Base-by-base conservation (phyloP, 768 basidiomycete species). In the Leucosporidium yakuticum region DNA sequence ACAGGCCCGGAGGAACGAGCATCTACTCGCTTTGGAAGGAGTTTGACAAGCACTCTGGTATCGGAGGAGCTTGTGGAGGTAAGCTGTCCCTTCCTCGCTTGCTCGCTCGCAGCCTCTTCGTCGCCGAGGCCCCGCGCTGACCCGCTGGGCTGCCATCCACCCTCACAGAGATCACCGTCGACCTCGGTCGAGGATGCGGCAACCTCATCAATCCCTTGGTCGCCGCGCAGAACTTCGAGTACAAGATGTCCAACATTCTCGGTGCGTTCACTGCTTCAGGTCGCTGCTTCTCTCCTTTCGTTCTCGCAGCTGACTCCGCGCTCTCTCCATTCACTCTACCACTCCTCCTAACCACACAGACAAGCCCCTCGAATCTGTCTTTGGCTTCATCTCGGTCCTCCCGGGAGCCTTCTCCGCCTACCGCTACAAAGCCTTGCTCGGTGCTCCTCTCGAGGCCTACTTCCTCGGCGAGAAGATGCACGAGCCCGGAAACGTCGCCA, bases 181-280 rank as follows among this genome's bases (percentile, higher is more conserved):
- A 92, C 80, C 97, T 97, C 78, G 95, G 94, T 67, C 71, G 63
- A 54, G 68, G 59, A 23, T 62, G 55, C 34, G 90, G 90, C 74
- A 89, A 56, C 9, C 27, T 68, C 48, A 74, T 91, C 68, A 95
- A 95, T 75, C 93, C 94, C 0, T 81, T 96, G 8, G 80, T 77
- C 25, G 93, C 94, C 1, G 90, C 93, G 0, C 94, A 96, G 77
- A 95, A 96, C 77, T 97, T 96, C 76, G 91, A 95, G 79, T 95
- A 95, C 80, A 95, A 94, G 79, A 84, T 91, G 87, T 55, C 55
- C 36, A 27, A 53, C 32, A 39, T 39, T 17, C 39, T 64, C 17
- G 8, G 32, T 55, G 39, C 4, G 48, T 59, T 65, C 7, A 27
- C 29, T 53, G 5, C n/a, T n/a, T n/a, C n/a, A n/a, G n/a, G n/a